phyloP scores from a whole-genome alignment of 2,329 filamentous ascomycete species.

The Hymenoscyphus infarciens region DNA sequence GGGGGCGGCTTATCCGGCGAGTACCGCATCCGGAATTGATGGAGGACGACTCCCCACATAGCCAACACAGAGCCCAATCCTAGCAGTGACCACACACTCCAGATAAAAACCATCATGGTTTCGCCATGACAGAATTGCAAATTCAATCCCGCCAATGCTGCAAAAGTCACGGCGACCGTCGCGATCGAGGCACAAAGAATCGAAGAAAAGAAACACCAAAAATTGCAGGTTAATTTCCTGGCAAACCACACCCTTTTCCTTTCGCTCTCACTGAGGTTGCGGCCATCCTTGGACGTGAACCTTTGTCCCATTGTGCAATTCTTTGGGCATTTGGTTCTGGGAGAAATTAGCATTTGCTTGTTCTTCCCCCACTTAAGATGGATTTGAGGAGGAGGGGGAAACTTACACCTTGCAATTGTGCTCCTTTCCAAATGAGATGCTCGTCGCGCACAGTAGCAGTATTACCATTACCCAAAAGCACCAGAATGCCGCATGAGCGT shows the following conservation, averaged over 20 bases:
- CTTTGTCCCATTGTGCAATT: not conserved
- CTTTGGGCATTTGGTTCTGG: not conserved
- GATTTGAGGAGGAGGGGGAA: not conserved
- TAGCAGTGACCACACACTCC: slow-evolving; percentile 42
- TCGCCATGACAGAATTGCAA: slow-evolving; percentile 52
- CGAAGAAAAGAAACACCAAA: not conserved
- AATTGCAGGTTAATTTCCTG: not conserved
- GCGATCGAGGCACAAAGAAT: not conserved
- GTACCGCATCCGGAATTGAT: slow-evolving; percentile 23
- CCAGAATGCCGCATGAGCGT: not conserved
- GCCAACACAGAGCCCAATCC: slow-evolving; percentile 55
- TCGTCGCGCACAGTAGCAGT: not conserved
- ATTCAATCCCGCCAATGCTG: slow-evolving; percentile 40
- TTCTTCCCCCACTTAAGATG: not conserved
- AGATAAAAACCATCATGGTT: slow-evolving; percentile 45
- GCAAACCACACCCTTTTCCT: too few species aligned
- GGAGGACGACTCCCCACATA: slow-evolving; percentile 51
- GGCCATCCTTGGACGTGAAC: not conserved
- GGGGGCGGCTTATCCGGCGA: not conserved
- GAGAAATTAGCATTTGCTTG: not conserved
- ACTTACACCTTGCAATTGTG: not conserved
- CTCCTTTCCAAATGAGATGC: not conserved
- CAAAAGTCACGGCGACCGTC: slow-evolving; percentile 41
- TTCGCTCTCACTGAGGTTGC: too few species aligned
- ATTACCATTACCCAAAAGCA: not conserved